These are phyloP conservation scores for Chondrus crispus DNA, from an alignment of 23 red algal species.

Conservation along the genomic window DNA sequence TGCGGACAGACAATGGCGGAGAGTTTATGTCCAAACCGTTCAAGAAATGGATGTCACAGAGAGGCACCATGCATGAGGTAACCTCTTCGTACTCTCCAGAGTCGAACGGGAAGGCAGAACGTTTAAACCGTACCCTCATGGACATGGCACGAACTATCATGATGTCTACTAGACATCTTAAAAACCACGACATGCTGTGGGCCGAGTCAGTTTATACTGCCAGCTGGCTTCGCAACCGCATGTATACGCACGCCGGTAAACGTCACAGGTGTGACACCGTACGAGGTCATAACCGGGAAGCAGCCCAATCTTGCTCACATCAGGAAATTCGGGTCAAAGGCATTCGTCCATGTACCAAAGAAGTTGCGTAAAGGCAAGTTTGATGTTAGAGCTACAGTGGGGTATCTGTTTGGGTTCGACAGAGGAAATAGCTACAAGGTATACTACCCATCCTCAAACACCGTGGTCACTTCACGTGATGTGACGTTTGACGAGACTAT, in stretches of 20 bases:
- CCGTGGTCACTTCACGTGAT: neutral
- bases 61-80: neutral
- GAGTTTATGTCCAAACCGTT: neutral
- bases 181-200: neutral
- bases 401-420: conserved; percentile 17
- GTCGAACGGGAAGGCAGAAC: conserved; percentile 10
- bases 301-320: neutral
- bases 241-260: neutral
- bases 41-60: neutral
- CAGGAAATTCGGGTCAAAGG: neutral
- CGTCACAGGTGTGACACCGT: neutral
- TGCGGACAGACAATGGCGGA: conserved; percentile 1
- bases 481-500: too few relatives aligned
- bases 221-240: neutral
- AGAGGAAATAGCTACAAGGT: conserved; percentile 35
- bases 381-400: neutral
- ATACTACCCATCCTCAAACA: neutral
- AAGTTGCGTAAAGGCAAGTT: neutral
- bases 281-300: neutral
- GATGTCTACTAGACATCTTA: too few relatives aligned
- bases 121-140: conserved; percentile 8
- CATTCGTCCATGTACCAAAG: conserved; percentile 23
- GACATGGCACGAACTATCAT: neutral
- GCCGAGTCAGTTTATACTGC: neutral
- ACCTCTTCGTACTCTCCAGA: neutral